Evolutionary conservation across 805 yeast genomes (phyloP), one percentile per base, ranked within the genome.

Genomic region (Saturnispora diversa): DNA sequence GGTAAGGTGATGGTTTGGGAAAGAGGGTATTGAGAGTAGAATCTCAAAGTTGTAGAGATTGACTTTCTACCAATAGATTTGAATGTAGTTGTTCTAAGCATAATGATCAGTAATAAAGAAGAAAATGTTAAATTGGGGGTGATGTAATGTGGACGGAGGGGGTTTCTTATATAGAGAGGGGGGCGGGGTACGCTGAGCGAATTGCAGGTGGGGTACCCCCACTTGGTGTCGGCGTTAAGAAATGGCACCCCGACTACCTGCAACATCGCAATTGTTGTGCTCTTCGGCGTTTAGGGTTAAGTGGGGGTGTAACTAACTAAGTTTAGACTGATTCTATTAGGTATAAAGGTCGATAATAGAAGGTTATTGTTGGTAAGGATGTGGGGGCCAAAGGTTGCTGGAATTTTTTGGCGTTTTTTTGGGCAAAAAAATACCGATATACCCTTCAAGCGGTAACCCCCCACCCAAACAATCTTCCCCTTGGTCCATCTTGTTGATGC

Each of bases 1-100:
- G 65, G 65, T 50, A 61, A 54, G n/a, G 55, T 57, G 29, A 61
- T 49, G 8, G 59, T 54, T 37, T 53, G 49, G 20, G 53, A 45
- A 27, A 58, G 50, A 24, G 56, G 50, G 31, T 40, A 37, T 13
- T 44, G 36, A 16, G 57, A 49, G 32, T 49, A 49, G 13, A 37
- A 35, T 48, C 49, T 49, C 6, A 36, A 12, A 13, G 41, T 22
- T 3, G 26, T 27, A 12, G 21, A 34, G 15, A 21, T 34, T 34
- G n/a, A n/a, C n/a, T 30, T 20, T 17, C 37, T 34, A 16, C 37
- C 37, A 9, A 34, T 17, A n/a, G 37, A 11, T 12, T 25, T 37
- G 21, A 39, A 32, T 7, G 42, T 32, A 13, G 42, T 26, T 7
- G 37, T 31, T 39, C 37, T 31, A 20, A 39, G 24, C 42, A 39